Conservation (phyloP, 306 rosid genomes). For the Prunus davidiana region DNA sequence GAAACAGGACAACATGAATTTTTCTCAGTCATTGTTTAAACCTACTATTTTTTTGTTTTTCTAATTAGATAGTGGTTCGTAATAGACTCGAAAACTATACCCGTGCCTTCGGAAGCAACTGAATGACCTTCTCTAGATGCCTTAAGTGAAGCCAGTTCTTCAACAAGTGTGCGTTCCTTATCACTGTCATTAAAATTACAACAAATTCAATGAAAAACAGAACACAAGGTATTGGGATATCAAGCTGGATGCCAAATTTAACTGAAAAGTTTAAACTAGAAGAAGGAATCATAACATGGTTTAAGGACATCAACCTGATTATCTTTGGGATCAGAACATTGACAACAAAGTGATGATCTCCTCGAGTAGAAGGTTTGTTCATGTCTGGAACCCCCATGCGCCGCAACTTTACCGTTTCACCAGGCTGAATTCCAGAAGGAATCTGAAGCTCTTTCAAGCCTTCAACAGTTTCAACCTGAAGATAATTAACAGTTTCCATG, state of each 20-base stretch:
- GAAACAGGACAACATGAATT: constrained; percentile 16
- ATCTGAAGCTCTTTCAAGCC: constrained; percentile 69
- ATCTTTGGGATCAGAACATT: constrained; percentile 76
- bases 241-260: constrained; percentile 6
- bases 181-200: constrained; percentile 39
- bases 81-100: constrained; percentile 29
- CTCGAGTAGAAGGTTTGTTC: constrained; percentile 72
- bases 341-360: constrained; percentile 81
- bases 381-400: constrained; percentile 78
- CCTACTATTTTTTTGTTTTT: neutral
- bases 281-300: neutral
- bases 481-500: constrained; percentile 10
- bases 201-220: constrained; percentile 10
- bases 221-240: neutral
- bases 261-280: neutral
- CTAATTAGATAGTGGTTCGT: neutral
- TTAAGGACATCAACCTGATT: constrained; percentile 53
- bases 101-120: constrained; percentile 30
- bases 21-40: neutral
- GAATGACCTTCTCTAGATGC: constrained; percentile 39
- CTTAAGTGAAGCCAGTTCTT: constrained; percentile 63
- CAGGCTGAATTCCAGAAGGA: constrained; percentile 90
- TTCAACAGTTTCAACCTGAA: constrained; percentile 92
- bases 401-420: constrained; percentile 65
- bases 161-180: constrained; percentile 56